phyloP scores from a whole-genome alignment of 441 rosid species.

The Macaranga tanarius region DNA sequence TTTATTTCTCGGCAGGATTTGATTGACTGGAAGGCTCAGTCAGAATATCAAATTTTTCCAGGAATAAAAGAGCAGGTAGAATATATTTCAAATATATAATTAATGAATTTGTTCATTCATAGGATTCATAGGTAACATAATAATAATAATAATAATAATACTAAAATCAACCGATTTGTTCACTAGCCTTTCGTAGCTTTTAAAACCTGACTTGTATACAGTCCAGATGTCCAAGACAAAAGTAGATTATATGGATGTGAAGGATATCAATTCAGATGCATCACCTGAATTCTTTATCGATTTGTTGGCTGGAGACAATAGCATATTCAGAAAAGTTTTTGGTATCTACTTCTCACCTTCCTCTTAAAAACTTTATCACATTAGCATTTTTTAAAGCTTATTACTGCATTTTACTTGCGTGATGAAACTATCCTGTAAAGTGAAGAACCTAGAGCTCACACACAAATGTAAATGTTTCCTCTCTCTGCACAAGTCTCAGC shows the following conservation, averaged over 20 bases:
- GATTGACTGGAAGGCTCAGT: slow-evolving; percentile 81
- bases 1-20: slow-evolving; percentile 69
- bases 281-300: slow-evolving; percentile 71
- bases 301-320: slow-evolving; percentile 61
- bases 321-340: slow-evolving; percentile 81
- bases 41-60: slow-evolving; percentile 56
- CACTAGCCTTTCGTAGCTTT: slow-evolving; percentile 37
- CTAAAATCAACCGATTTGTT: slow-evolving; percentile 22
- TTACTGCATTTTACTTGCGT: background rate
- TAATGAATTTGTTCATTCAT: slow-evolving; percentile 10
- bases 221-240: slow-evolving; percentile 94
- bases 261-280: slow-evolving; percentile 51
- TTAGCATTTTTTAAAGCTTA: background rate
- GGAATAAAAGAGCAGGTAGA: slow-evolving; percentile 63
- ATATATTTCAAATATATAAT: slow-evolving; percentile 25
- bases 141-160: background rate
- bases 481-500: background rate
- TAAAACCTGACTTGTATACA: slow-evolving; percentile 83
- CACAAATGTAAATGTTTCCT: background rate
- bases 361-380: background rate
- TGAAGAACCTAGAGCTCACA: background rate
- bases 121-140: too few species aligned
- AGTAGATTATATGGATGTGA: slow-evolving; percentile 80
- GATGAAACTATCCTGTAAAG: background rate
- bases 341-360: slow-evolving; percentile 45